Conservation (phyloP, 345 rosid species). For the Kandelia obovata region DNA sequence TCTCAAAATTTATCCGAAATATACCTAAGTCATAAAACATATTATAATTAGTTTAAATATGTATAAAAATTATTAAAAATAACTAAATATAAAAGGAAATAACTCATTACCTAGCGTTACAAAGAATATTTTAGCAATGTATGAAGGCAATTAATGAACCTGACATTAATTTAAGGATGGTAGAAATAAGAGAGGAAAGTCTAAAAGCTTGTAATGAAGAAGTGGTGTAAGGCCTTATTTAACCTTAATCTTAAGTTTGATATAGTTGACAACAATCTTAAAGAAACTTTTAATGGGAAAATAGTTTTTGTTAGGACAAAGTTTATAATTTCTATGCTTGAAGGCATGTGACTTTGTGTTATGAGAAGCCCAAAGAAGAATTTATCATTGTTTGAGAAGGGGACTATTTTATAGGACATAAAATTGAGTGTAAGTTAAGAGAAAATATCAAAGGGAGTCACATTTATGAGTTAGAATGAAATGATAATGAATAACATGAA, state of each 20-base stretch:
- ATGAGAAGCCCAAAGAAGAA: background rate
- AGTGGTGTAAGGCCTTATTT: background rate
- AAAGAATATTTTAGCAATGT: background rate
- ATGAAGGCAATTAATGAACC: background rate
- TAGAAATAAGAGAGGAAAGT: background rate
- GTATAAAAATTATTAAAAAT: no score
- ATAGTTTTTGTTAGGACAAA: background rate
- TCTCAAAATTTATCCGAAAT: no score
- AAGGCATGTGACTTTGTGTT: background rate
- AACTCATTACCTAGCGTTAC: no score
- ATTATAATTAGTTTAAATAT: no score
- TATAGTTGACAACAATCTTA: background rate
- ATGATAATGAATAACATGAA: no score
- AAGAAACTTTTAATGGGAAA: background rate
- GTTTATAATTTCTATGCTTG: background rate
- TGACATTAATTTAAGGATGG: background rate
- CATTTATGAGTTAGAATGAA: no score
- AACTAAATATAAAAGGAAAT: no score
- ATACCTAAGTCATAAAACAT: no score
- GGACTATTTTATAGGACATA: no score
- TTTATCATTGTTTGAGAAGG: no score
- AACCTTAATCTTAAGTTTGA: background rate
- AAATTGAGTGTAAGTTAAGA: no score
- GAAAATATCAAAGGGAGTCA: no score
- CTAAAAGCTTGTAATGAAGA: background rate